Evolutionary conservation across 2,329 filamentous ascomycete genomes (phyloP), one percentile per base, ranked within the genome.

Genomic region (Colletotrichum sp.): DNA sequence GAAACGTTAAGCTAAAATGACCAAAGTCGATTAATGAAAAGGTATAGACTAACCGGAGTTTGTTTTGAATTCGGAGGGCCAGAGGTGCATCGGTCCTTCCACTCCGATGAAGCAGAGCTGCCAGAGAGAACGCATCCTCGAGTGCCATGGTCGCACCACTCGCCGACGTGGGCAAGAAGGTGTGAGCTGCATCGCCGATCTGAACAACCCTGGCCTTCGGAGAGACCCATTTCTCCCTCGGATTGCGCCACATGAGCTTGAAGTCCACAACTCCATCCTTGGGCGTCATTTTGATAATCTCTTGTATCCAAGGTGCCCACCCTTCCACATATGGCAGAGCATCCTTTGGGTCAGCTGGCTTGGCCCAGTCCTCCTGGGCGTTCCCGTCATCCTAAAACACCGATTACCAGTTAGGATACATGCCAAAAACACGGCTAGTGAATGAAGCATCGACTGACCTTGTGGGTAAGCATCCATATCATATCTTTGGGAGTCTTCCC

Each of bases 71-170:
- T 12, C 60, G 24, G 9, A 57, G 26, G 2, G 30, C 43, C 6
- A 71, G 32, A 6, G 60, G 39, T 26, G 43, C 30, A 13, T 55
- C 13, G 10, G n/a, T 4, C 16, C 2, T 59, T n/a, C 52, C 66
- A 16, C 32, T 68, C 3, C 14, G 28, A n/a, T 68, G 52, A 34
- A 68, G 66, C 66, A 60, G 83, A 5, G 82, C 77, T 3, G 84
- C 84, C 4, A 87, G 77, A 7, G 83, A 85, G 32, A 84, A 78
- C 18, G 84, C 84, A 73, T 87, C 86, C 68, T 87, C 86, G 43
- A 87, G 85, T 2, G 85, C 85, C 78, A 86, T 85, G 3, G 83
- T 86, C 9, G 85, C 85, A 4, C 85, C 85, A 71, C 86, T 86
- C 28, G 84, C 84, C 1, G 85, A 86, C 7, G 85, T 83, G 1